These are phyloP conservation scores for Potentilla sterilis DNA, from an alignment of 306 rosid genomes.

Conservation along the genomic window DNA sequence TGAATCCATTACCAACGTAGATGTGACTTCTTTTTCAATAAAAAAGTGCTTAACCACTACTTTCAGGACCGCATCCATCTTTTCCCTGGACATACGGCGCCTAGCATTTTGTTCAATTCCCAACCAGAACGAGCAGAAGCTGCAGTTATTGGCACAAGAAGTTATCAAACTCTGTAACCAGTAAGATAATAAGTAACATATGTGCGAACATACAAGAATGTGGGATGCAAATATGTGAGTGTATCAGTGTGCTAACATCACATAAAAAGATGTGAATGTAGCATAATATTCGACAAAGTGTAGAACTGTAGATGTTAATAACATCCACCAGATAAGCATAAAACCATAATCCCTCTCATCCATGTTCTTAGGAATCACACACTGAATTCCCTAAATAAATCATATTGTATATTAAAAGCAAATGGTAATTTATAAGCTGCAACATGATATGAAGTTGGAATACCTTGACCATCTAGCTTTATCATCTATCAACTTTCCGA, in stretches of 20 bases:
- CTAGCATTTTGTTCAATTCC: slow-evolving; percentile 86
- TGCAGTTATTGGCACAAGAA: slow-evolving; percentile 35
- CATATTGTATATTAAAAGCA: background rate
- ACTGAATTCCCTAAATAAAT: background rate
- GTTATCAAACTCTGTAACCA: slow-evolving; percentile 12
- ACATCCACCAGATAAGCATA: background rate
- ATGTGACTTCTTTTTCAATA: slow-evolving; percentile 96
- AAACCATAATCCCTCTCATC: background rate
- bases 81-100: slow-evolving; percentile 90
- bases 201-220: slow-evolving; percentile 2
- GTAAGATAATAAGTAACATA: slow-evolving; percentile 1
- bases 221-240: background rate
- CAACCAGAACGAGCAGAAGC: slow-evolving; percentile 90
- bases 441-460: slow-evolving; percentile 8
- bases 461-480: slow-evolving; percentile 99
- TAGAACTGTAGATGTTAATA: background rate
- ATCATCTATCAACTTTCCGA: slow-evolving; percentile 88
- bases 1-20: slow-evolving; percentile 98
- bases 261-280: background rate
- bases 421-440: background rate
- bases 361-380: background rate
- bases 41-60: slow-evolving; percentile 90
- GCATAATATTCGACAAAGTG: background rate
- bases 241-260: background rate
- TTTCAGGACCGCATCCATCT: slow-evolving; percentile 80